Conservation (phyloP, 2,329 filamentous ascomycete species). For the Colletotrichum somersetense region DNA sequence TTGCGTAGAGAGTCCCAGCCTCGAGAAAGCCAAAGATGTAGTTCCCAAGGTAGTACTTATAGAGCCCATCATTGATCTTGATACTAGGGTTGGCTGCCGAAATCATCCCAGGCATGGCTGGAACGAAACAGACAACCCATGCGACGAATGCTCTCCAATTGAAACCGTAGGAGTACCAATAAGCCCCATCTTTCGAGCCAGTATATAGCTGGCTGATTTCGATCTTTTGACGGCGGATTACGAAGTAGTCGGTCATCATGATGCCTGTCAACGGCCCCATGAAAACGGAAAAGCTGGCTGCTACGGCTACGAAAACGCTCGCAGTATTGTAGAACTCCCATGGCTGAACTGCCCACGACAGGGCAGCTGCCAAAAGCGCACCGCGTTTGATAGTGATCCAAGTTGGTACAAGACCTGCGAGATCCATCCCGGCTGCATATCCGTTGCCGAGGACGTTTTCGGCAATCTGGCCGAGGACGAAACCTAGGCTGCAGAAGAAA, state of each 20-base stretch:
- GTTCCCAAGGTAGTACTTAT: constrained; percentile 45
- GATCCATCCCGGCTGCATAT: constrained; percentile 48
- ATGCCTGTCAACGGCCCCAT: constrained; percentile 48
- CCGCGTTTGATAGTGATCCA: constrained; percentile 49
- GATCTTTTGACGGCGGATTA: constrained; percentile 51
- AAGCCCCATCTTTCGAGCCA: constrained; percentile 50
- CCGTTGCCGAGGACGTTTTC: constrained; percentile 49
- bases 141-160: constrained; percentile 53
- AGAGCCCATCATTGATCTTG: constrained; percentile 38
- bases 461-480: constrained; percentile 48
- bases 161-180: constrained; percentile 52
- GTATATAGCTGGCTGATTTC: constrained; percentile 55
- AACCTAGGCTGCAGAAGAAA: constrained; percentile 48
- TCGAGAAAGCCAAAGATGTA: constrained; percentile 42
- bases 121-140: constrained; percentile 50
- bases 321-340: constrained; percentile 50
- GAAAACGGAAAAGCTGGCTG: constrained; percentile 48
- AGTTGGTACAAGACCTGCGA: constrained; percentile 47
- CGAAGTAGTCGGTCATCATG: constrained; percentile 49
- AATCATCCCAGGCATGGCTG: constrained; percentile 47
- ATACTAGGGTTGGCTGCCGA: constrained; percentile 41
- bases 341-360: constrained; percentile 47
- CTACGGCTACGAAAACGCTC: constrained; percentile 46
- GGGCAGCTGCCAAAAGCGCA: constrained; percentile 45
- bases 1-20: constrained; percentile 33